These are phyloP conservation scores for Closterium sp. DNA, from an alignment of 139 green algal genomes.

Conservation along the genomic window DNA sequence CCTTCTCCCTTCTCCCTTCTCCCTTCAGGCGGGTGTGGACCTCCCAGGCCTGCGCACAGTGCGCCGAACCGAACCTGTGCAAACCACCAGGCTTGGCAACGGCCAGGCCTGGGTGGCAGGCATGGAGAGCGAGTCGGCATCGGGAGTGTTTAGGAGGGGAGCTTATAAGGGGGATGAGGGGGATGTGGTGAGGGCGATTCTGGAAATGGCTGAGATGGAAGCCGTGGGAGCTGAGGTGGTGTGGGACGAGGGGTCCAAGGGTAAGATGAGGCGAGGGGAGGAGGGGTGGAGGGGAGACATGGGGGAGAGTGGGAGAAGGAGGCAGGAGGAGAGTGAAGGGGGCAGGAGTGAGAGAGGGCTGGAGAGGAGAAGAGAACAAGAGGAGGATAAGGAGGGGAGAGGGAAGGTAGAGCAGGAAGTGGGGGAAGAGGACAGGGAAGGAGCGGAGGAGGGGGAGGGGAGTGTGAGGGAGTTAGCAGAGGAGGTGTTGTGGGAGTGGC, in stretches of 20 bases:
- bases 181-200: background rate
- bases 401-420: background rate
- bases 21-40: slow-evolving; percentile 22
- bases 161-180: background rate
- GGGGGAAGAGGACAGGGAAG: background rate
- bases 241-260: background rate
- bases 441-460: background rate
- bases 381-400: background rate
- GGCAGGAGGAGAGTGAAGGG: background rate
- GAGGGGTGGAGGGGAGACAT: background rate
- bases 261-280: background rate
- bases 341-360: background rate
- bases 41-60: background rate
- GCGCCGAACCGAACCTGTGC: background rate
- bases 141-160: background rate
- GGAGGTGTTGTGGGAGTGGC: slow-evolving; percentile 8
- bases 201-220: background rate
- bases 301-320: background rate
- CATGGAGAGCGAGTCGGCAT: background rate
- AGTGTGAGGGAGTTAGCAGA: slow-evolving; percentile 14
- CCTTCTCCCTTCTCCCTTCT: background rate
- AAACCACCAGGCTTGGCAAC: background rate
- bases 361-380: background rate
- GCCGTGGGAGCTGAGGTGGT: background rate
- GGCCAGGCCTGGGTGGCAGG: background rate